A percentile compares a stretch with the other conserved stretches of the same genome.
phyloP scores from a whole-genome alignment of 208 protist species.

The Acanthamoeba sp. region DNA sequence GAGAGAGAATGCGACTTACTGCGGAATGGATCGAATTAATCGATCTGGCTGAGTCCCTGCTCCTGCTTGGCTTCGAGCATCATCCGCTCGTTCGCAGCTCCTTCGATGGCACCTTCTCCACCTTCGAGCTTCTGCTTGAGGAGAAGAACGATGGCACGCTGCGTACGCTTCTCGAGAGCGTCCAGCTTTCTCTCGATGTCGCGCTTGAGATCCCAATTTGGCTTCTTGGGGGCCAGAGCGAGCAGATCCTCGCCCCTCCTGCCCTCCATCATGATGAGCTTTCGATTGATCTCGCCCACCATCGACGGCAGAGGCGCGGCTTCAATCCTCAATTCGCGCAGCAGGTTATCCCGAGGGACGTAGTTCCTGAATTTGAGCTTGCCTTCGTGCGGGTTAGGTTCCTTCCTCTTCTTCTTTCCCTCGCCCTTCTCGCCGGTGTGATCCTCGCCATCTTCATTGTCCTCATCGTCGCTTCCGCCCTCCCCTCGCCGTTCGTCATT shows the following conservation, averaged over 20 bases:
- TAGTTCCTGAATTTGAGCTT: constrained; percentile 55
- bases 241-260: constrained; percentile 46
- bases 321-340: constrained; percentile 17
- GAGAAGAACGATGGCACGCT: constrained; percentile 83
- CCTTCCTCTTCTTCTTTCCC: constrained; percentile 58
- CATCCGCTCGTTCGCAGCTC: neutral
- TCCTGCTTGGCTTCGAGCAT: constrained; percentile 2
- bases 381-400: constrained; percentile 18
- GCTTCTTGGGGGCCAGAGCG: constrained; percentile 83
- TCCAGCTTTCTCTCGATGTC: constrained; percentile 83
- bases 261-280: constrained; percentile 28
- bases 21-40: neutral
- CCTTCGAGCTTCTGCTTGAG: constrained; percentile 33
- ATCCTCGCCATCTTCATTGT: neutral
- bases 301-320: constrained; percentile 41
- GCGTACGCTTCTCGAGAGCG: constrained; percentile 83
- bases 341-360: constrained; percentile 33
- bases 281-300: constrained; percentile 60
- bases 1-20: neutral
- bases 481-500: neutral
- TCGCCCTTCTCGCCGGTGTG: constrained; percentile 15
- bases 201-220: constrained; percentile 87
- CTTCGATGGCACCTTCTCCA: neutral
- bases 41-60: constrained; percentile 21
- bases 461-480: neutral